Evolutionary conservation across 768 basidiomycete genomes (phyloP), one percentile per base, ranked within the genome.

Genomic region (Russula vinacea): DNA sequence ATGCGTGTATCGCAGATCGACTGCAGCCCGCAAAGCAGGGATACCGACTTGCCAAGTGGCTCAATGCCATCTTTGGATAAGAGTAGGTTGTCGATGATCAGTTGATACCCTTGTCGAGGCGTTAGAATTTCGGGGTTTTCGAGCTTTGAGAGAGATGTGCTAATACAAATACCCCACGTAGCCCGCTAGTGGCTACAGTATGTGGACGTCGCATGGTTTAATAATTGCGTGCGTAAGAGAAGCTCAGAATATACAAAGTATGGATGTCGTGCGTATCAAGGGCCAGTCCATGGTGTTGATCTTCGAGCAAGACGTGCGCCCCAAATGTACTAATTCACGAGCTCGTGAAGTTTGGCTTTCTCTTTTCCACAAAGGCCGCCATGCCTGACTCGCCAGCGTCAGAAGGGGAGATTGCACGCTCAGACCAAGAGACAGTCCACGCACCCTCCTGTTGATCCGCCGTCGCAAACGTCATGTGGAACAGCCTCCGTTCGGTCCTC

Each of bases 391-490:
- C 35, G 60, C 49, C 24, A n/a, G 11, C 42, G n/a, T 67, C 42
- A 70, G 69, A 62, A 29, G 22, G 16, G n/a, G 22, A 58, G 33
- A 35, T 42, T 33, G 2, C 7, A 29, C 17, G 10, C 7, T n/a
- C 32, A 45, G 11, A 17, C 11, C 2, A 55, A 39, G 26, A 49
- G 0, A 40, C 6, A 24, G 1, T 57, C 47, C 19, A 76, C 88
- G 65, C 70, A 89, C 93, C 94, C 78, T 96, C 94, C 79, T 95
- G 95, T 77, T 95, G 94, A 74, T 96, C 94, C 58, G 87, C 84
- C 19, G 97, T 97, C 5, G 94, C 94, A 70, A 99, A 98, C 63
- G 94, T 77, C 45, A 85, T 81, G 69, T 98, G 90, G 87, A 98
- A 98, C 49, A 94, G 77, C 66, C 93, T 80, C 65, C 94, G 81